These are phyloP conservation scores for Haemoproteus tartakovskyi DNA, from an alignment of 169 alveolate genomes.

Conservation along the genomic window DNA sequence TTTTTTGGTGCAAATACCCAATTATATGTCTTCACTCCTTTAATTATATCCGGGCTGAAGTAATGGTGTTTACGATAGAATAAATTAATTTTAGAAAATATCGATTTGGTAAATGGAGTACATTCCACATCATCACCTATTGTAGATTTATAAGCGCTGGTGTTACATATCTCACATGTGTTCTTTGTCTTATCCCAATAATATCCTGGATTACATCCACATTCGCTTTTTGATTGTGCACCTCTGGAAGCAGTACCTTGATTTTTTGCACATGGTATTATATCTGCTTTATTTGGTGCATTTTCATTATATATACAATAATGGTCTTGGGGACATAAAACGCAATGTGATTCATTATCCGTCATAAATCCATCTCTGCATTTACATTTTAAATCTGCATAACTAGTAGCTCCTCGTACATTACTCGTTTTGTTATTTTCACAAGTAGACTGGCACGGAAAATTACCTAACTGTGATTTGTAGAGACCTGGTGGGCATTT, in stretches of 20 bases:
- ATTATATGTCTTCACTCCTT: constrained; percentile 20
- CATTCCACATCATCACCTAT: constrained; percentile 21
- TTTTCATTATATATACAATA: constrained; percentile 71
- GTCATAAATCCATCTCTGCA: constrained; percentile 70
- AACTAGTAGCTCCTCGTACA: constrained; percentile 63
- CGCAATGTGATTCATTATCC: constrained; percentile 44
- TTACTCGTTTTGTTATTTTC: constrained; percentile 15
- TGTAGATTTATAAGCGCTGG: not conserved
- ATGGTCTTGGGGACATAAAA: constrained; percentile 49
- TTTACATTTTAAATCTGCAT: constrained; percentile 62
- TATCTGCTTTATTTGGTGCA: constrained; percentile 69
- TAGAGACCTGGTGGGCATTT: constrained; percentile 67
- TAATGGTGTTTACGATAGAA: too few relatives aligned
- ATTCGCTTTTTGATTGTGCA: constrained; percentile 74
- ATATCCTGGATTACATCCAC: constrained; percentile 78
- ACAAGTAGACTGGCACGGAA: constrained; percentile 46
- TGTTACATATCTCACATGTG: constrained; percentile 41
- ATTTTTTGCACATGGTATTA: constrained; percentile 73
- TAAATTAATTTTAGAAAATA: too few relatives aligned
- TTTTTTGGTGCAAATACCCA: constrained; percentile 17
- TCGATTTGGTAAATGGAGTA: constrained; percentile 10
- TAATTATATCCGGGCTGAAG: too few relatives aligned
- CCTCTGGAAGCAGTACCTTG: constrained; percentile 70
- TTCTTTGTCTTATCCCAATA: constrained; percentile 66
- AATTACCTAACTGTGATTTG: constrained; percentile 52